Evolutionary conservation across 257 asterid genomes (phyloP), one percentile per base, ranked within the genome.

Genomic region (Solanum medicagineum): DNA sequence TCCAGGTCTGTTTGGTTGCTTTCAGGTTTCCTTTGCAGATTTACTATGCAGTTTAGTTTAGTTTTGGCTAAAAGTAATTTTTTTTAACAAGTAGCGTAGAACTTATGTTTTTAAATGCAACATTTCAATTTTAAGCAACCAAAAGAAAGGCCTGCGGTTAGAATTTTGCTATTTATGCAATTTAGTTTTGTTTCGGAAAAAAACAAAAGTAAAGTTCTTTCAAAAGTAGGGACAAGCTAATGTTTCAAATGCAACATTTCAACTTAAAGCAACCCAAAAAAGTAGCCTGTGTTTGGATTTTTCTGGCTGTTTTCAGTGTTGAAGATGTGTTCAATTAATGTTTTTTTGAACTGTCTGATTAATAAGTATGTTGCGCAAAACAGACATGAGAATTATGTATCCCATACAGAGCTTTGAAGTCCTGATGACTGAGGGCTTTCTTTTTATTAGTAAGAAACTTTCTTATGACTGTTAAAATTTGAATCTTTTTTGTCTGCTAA

Each of bases 351-450:
- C 51, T 84, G 85, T 87, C 70, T 83, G 88, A 83, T 83, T 92
- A 89, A 92, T 70, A 84, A 84, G 75, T 84, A 70, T 65, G 69
- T 84, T 88, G 89, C 89, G 83, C 84, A 70, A 84, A 84, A 86
- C 86, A 90, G 91, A 84, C 88, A 62, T 70, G 84, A 84, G 86
- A 86, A 87, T 83, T 87, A 77, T 88, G 90, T 87, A 54, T 89
- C 82, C 88, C 80, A 86, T 88, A 85, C 91, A 90, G 92, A 87
- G 89, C 87, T 86, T 74, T 88, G 91, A 89, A 86, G 87, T 89
- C 93, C 91, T 86, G 98, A 93, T 90, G 97, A 86, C 92, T 87
- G 94, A 90, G 94, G 98, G 93, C 93, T 88, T 90, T 92, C 91
- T 89, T 68, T 89, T 90, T 95, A 93, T 94, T 89, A 89, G 97